Conservation (phyloP, 2,329 filamentous ascomycete species). For the Raffaelea arxii region DNA sequence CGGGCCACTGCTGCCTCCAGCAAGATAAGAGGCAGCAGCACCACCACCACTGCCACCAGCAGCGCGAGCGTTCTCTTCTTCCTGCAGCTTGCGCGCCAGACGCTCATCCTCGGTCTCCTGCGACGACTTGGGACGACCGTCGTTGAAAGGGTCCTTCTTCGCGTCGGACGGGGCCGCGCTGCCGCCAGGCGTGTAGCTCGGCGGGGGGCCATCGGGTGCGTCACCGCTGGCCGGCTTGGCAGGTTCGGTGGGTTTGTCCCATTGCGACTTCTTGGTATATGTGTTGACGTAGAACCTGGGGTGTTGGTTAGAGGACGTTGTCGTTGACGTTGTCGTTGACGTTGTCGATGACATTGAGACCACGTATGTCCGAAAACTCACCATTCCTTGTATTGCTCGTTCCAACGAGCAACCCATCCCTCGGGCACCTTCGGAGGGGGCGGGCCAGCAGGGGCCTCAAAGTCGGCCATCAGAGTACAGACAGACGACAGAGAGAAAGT, state of each 20-base stretch:
- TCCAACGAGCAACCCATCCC: constrained; percentile 80
- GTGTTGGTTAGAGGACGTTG: too few relatives aligned
- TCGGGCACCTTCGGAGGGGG: constrained; percentile 56
- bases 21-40: constrained; percentile 26
- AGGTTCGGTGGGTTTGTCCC: constrained; percentile 71
- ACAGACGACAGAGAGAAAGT: background rate
- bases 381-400: constrained; percentile 81
- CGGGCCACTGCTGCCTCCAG: constrained; percentile 2
- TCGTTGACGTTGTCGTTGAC: too few relatives aligned
- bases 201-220: constrained; percentile 55
- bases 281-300: constrained; percentile 83
- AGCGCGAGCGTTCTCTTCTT: constrained; percentile 65
- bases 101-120: constrained; percentile 56
- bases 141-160: constrained; percentile 64
- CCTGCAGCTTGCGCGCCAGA: constrained; percentile 68
- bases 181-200: constrained; percentile 49
- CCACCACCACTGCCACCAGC: constrained; percentile 18
- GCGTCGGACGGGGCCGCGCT: constrained; percentile 37
- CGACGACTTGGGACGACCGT: constrained; percentile 12
- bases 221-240: constrained; percentile 33
- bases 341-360: too few relatives aligned
- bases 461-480: constrained; percentile 35
- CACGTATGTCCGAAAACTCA: too few relatives aligned
- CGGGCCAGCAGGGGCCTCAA: constrained; percentile 41
- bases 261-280: constrained; percentile 80